Percentiles rank a stretch among this genome's conserved stretches.
Evolutionary conservation across 2,329 filamentous ascomycete genomes (phyloP).

Genomic region (Colletotrichum incanum): DNA sequence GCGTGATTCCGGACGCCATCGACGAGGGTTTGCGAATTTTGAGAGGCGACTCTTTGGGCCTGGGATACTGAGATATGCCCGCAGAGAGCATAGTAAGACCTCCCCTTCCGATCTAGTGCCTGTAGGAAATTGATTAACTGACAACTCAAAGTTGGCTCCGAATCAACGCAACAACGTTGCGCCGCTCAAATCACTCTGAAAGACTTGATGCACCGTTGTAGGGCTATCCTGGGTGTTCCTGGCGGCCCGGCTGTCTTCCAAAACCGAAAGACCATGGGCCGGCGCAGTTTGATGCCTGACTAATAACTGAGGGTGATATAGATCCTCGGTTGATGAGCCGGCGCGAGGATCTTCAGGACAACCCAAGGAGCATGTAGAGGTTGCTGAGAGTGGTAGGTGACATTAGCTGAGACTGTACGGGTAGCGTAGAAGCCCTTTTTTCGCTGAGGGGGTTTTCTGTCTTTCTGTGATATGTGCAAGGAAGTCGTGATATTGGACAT

Average conservation of each 20-base stretch:
- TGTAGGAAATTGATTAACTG: constrained; percentile 36
- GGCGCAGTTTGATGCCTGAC: constrained; percentile 26
- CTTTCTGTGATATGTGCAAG: constrained; percentile 26
- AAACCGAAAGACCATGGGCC: constrained; percentile 19
- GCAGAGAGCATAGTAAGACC: background rate
- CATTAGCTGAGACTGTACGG: constrained; percentile 26
- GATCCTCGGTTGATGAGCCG: constrained; percentile 41
- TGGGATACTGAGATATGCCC: constrained; percentile 18
- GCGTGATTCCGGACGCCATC: background rate
- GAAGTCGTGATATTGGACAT: constrained; percentile 10
- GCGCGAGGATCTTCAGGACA: constrained; percentile 30
- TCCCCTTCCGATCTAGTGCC: constrained; percentile 31
- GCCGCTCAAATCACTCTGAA: background rate
- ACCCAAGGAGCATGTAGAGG: constrained; percentile 1
- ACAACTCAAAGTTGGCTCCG: background rate
- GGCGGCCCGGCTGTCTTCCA: constrained; percentile 5
- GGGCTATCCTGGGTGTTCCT: constrained; percentile 1
- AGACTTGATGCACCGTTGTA: constrained; percentile 12
- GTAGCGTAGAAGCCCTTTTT: constrained; percentile 6
- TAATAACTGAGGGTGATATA: constrained; percentile 36
- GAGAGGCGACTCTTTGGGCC: background rate
- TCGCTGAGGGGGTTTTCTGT: no score
- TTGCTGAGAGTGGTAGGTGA: constrained; percentile 37
- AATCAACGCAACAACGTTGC: constrained; percentile 14
- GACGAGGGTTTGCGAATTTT: background rate